Evolutionary conservation across 2,329 filamentous ascomycete species (phyloP).

Genomic region (Lachnellula hyalina): DNA sequence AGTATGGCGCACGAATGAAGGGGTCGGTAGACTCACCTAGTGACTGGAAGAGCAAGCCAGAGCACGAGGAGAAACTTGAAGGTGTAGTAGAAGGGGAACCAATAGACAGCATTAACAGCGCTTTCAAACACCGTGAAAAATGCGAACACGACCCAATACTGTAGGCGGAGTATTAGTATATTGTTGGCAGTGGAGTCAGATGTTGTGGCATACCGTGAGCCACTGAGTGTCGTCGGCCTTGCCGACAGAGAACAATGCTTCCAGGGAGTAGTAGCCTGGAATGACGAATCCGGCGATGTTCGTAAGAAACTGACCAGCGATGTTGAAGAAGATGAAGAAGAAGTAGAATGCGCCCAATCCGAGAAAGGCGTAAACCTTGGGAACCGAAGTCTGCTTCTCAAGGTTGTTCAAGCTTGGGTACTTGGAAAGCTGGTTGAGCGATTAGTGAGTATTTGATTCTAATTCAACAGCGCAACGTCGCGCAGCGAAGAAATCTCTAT

Average conservation of each 20-base stretch:
- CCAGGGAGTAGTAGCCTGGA: conserved; percentile 78
- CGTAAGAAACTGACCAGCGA: conserved; percentile 80
- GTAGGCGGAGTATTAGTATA: conserved; percentile 8
- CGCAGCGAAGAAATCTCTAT: neutral
- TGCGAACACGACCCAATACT: conserved; percentile 87
- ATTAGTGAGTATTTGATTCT: conserved; percentile 2
- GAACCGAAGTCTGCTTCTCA: conserved; percentile 76
- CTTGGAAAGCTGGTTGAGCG: conserved; percentile 63
- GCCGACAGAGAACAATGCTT: conserved; percentile 65
- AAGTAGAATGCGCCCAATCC: conserved; percentile 76
- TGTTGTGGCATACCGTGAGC: conserved; percentile 54
- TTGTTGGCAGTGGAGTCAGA: neutral
- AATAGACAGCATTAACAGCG: conserved; percentile 79
- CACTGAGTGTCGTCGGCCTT: conserved; percentile 80
- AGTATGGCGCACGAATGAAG: neutral
- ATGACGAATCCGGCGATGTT: conserved; percentile 81
- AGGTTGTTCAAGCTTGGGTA: conserved; percentile 80
- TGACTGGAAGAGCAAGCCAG: conserved; percentile 95
- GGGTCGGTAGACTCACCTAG: conserved; percentile 61
- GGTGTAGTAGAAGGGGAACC: conserved; percentile 98
- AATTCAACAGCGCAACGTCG: neutral
- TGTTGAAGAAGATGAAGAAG: conserved; percentile 90
- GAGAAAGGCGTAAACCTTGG: conserved; percentile 79
- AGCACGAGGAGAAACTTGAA: conserved; percentile 98
- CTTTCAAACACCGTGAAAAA: conserved; percentile 82